Evolutionary conservation across 2,329 filamentous ascomycete genomes (phyloP).

Genomic region (Trichocomaceae sp.): DNA sequence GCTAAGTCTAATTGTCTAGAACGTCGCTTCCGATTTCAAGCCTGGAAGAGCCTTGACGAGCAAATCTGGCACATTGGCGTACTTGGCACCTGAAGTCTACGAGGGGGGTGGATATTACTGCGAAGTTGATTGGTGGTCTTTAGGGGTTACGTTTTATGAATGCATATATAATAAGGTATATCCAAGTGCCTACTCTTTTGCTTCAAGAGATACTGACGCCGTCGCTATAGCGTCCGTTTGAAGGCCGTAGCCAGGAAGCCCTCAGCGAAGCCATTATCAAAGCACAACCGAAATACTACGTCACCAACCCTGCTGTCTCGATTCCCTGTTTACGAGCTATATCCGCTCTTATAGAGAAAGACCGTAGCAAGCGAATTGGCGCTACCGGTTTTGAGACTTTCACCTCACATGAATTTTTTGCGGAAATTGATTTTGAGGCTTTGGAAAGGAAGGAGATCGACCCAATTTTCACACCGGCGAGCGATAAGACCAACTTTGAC

Average conservation of each 20-base stretch:
- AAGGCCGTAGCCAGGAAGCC: conserved; percentile 76
- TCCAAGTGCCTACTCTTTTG: neutral
- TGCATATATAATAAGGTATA: conserved; percentile 92
- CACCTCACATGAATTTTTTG: conserved; percentile 83
- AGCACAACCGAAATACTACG: conserved; percentile 78
- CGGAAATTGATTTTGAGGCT: conserved; percentile 72
- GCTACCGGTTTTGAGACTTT: conserved; percentile 75
- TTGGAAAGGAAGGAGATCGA: conserved; percentile 82
- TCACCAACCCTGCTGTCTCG: conserved; percentile 84
- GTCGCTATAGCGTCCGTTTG: conserved; percentile 69
- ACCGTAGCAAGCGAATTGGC: conserved; percentile 77
- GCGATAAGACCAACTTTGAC: conserved; percentile 98
- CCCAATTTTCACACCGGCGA: conserved; percentile 86
- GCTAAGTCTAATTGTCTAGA: conserved; percentile 47
- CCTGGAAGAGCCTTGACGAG: conserved; percentile 78
- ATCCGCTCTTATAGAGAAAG: conserved; percentile 70
- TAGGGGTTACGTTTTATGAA: conserved; percentile 97
- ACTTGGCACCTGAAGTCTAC: conserved; percentile 93
- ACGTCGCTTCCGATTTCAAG: conserved; percentile 89
- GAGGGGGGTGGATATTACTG: conserved; percentile 79
- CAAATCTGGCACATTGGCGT: conserved; percentile 93
- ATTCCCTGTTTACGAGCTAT: conserved; percentile 86
- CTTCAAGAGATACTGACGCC: neutral
- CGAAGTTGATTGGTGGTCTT: conserved; percentile 96
- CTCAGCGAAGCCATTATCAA: conserved; percentile 74